Conservation (phyloP, 2,329 filamentous ascomycete species). For the Trichophyton benhamiae region DNA sequence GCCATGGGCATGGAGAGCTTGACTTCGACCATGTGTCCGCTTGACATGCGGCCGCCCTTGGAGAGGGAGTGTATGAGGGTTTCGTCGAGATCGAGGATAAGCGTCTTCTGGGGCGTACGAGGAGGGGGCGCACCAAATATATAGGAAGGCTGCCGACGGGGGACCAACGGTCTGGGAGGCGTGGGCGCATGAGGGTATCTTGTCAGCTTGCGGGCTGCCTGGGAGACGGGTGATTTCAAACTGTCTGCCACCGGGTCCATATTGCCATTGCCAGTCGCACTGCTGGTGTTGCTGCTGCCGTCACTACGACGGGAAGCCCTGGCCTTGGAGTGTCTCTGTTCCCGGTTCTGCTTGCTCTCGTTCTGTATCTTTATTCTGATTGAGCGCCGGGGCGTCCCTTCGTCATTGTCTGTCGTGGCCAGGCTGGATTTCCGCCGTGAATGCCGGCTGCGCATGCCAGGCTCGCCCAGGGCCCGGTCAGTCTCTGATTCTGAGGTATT, state of each 20-base stretch:
- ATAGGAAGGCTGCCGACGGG: slow-evolving; percentile 79
- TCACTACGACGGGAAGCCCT: slow-evolving; percentile 21
- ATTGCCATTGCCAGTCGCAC: too few relatives aligned
- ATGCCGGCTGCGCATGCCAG: slow-evolving; percentile 13
- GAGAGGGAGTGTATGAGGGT: slow-evolving; percentile 97
- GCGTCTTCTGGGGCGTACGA: slow-evolving; percentile 64
- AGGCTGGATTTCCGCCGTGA: slow-evolving; percentile 19
- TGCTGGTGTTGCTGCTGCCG: neutral
- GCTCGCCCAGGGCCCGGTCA: slow-evolving; percentile 24
- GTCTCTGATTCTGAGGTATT: slow-evolving; percentile 45
- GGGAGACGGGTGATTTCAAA: slow-evolving; percentile 87
- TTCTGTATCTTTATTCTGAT: slow-evolving; percentile 84
- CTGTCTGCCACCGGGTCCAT: slow-evolving; percentile 53
- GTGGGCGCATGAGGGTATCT: slow-evolving; percentile 84
- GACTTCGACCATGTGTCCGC: slow-evolving; percentile 97
- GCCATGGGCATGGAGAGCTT: slow-evolving; percentile 46
- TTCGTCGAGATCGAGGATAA: slow-evolving; percentile 92
- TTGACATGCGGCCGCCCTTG: slow-evolving; percentile 89
- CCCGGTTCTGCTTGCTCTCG: slow-evolving; percentile 62
- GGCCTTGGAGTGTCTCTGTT: slow-evolving; percentile 35
- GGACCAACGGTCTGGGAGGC: slow-evolving; percentile 80
- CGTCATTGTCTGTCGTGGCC: slow-evolving; percentile 25
- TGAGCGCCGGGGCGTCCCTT: slow-evolving; percentile 61
- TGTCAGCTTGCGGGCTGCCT: slow-evolving; percentile 56
- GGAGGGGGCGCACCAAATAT: slow-evolving; percentile 38